phyloP scores from a whole-genome alignment of 768 basidiomycete species.

The Leucocoprinus leucothites region DNA sequence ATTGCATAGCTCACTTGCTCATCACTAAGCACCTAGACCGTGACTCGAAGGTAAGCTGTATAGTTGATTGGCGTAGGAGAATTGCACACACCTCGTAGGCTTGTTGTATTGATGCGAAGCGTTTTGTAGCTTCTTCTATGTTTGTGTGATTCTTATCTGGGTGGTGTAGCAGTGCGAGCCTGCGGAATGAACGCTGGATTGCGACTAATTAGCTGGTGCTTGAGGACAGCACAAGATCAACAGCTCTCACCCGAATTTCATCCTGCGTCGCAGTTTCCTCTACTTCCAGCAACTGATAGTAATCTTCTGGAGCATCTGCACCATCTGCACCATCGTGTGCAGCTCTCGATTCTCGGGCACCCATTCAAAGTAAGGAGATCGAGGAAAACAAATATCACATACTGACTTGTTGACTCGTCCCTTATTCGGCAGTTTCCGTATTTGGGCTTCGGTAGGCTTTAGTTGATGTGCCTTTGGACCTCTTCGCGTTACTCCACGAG shows the following conservation, averaged over 20 bases:
- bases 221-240: background rate
- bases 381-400: background rate
- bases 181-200: slow-evolving; percentile 76
- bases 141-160: slow-evolving; percentile 87
- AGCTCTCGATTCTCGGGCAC: slow-evolving; percentile 62
- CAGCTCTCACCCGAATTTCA: slow-evolving; percentile 73
- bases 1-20: slow-evolving; percentile 67
- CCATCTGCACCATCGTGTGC: slow-evolving; percentile 21
- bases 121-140: slow-evolving; percentile 79
- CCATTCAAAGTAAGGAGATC: slow-evolving; percentile 42
- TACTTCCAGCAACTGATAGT: slow-evolving; percentile 80
- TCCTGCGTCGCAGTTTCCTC: slow-evolving; percentile 80
- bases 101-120: slow-evolving; percentile 87
- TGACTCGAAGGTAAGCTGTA: slow-evolving; percentile 3
- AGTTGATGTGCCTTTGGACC: too few relatives aligned
- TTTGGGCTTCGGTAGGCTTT: background rate
- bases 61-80: slow-evolving; percentile 1
- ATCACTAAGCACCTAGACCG: slow-evolving; percentile 78
- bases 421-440: slow-evolving; percentile 6
- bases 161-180: slow-evolving; percentile 80
- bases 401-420: background rate
- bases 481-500: slow-evolving; percentile 2
- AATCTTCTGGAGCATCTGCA: slow-evolving; percentile 45
- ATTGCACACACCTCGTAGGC: slow-evolving; percentile 78
- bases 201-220: slow-evolving; percentile 6